Evolutionary conservation across 2,329 filamentous ascomycete genomes (phyloP).

Genomic region (Geosmithia morbida): DNA sequence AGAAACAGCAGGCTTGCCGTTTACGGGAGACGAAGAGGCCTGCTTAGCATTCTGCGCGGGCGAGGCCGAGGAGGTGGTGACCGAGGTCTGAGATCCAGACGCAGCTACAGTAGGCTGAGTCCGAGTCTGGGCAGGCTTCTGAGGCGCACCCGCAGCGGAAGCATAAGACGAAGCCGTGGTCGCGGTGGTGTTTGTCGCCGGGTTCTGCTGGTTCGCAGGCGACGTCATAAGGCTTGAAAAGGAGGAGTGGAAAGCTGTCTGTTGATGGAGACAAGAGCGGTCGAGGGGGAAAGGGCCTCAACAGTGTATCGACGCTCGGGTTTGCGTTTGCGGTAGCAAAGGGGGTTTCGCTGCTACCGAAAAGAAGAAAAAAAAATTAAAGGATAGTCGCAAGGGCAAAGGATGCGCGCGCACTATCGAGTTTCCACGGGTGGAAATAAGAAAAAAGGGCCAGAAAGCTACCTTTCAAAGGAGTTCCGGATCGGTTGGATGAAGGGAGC

Average conservation of each 20-base stretch:
- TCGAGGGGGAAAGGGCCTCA: slow-evolving; percentile 2
- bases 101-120: slow-evolving; percentile 45
- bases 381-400: background rate
- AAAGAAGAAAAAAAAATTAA: background rate
- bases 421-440: background rate
- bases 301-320: background rate
- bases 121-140: slow-evolving; percentile 45
- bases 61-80: slow-evolving; percentile 37
- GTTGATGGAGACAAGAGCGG: slow-evolving; percentile 1
- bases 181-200: slow-evolving; percentile 44
- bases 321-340: background rate
- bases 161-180: slow-evolving; percentile 50
- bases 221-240: slow-evolving; percentile 38
- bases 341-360: background rate
- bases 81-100: slow-evolving; percentile 37
- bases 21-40: slow-evolving; percentile 63
- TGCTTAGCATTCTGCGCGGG: slow-evolving; percentile 44
- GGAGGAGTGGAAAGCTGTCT: slow-evolving; percentile 8
- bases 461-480: background rate
- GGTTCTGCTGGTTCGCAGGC: slow-evolving; percentile 38
- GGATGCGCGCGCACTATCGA: background rate
- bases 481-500: slow-evolving; percentile 1
- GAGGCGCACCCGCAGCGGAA: slow-evolving; percentile 48
- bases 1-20: slow-evolving; percentile 63
- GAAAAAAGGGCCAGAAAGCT: background rate